Evolutionary conservation across 495 filamentous ascomycete genomes (phyloP).

Genomic region (Pyrenula massariospora): DNA sequence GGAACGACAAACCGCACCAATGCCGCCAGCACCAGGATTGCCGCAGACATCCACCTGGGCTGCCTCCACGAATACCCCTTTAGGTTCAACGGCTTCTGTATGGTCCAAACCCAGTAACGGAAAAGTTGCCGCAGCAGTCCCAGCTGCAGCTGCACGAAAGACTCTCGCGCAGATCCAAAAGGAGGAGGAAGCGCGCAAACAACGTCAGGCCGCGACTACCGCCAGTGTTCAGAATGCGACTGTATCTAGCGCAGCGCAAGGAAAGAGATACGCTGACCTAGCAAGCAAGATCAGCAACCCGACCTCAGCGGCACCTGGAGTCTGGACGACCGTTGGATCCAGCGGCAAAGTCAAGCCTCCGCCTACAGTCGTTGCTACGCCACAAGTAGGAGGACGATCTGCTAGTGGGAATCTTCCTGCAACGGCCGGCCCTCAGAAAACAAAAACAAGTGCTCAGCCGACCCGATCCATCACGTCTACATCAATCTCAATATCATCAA

Average conservation of each 20-base stretch:
- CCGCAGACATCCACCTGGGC: slow-evolving; percentile 90
- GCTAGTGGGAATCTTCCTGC: slow-evolving; percentile 34
- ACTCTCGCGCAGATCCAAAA: slow-evolving; percentile 93
- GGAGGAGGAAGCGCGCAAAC: slow-evolving; percentile 87
- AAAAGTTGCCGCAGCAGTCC: slow-evolving; percentile 36
- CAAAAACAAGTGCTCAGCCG: slow-evolving; percentile 25
- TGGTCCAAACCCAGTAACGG: slow-evolving; percentile 58
- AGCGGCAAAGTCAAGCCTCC: slow-evolving; percentile 78
- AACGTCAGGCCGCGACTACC: slow-evolving; percentile 45
- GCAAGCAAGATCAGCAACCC: slow-evolving; percentile 57
- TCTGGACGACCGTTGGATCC: slow-evolving; percentile 96
- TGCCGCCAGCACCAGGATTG: slow-evolving; percentile 58
- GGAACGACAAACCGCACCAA: slow-evolving; percentile 56
- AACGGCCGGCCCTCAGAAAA: slow-evolving; percentile 25
- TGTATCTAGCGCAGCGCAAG: slow-evolving; percentile 38
- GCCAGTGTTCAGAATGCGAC: slow-evolving; percentile 29
- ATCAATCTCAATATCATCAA: slow-evolving; percentile 22
- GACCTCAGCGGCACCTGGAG: slow-evolving; percentile 32
- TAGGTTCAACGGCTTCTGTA: slow-evolving; percentile 31
- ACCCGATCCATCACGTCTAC: slow-evolving; percentile 16
- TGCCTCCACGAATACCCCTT: slow-evolving; percentile 28
- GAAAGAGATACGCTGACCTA: slow-evolving; percentile 92
- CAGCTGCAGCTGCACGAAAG: slow-evolving; percentile 55
- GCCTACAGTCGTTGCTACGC: slow-evolving; percentile 30
- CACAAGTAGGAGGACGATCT: slow-evolving; percentile 41